Evolutionary conservation across 129 eudicot species (phyloP).

Genomic region (Deinandra increscens): DNA sequence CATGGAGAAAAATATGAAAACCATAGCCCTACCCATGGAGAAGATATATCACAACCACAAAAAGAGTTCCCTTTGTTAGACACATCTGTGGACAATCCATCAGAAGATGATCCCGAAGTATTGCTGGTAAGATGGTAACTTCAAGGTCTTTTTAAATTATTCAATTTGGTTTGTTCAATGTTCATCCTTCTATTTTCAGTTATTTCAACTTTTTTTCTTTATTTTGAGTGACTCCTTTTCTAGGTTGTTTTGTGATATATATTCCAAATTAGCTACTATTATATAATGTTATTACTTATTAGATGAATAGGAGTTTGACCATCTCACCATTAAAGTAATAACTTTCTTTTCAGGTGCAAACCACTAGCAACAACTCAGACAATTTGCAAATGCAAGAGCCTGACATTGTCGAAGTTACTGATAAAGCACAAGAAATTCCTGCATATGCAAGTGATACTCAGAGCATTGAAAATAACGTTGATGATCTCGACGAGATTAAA

Average conservation of each 20-base stretch:
- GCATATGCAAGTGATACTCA: slow-evolving; percentile 26
- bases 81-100: slow-evolving; percentile 25
- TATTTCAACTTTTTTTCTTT: neutral
- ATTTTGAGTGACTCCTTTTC: neutral
- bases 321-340: slow-evolving; percentile 22
- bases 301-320: slow-evolving; percentile 15
- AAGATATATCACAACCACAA: slow-evolving; percentile 21
- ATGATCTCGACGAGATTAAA: slow-evolving; percentile 49
- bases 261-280: slow-evolving; percentile 1
- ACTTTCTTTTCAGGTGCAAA: slow-evolving; percentile 29
- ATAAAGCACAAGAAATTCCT: slow-evolving; percentile 28
- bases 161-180: neutral
- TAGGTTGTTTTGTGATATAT: neutral
- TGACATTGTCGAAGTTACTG: slow-evolving; percentile 29
- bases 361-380: slow-evolving; percentile 22
- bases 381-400: slow-evolving; percentile 33
- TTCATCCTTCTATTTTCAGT: slow-evolving; percentile 14
- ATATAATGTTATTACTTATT: slow-evolving; percentile 4
- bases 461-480: slow-evolving; percentile 33
- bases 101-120: slow-evolving; percentile 31
- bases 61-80: slow-evolving; percentile 35
- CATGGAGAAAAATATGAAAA: slow-evolving; percentile 31
- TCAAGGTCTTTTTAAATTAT: neutral
- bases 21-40: slow-evolving; percentile 31
- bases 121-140: slow-evolving; percentile 31